phyloP scores from a whole-genome alignment of 352 stramenopile genomes.

The Phytophthora quininea region DNA sequence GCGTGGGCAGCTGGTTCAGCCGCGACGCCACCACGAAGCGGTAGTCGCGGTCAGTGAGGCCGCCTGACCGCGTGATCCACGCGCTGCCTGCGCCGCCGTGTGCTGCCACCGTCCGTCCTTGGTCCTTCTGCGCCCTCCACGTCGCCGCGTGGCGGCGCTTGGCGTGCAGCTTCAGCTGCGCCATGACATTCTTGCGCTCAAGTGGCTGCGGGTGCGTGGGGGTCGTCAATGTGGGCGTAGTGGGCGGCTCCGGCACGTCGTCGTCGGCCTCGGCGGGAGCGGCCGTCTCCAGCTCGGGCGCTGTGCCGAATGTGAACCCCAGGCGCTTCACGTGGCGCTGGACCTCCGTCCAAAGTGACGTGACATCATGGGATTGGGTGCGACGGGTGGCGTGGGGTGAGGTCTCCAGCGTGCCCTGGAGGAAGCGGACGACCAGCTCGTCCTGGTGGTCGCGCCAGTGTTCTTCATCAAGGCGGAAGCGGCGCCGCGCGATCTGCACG shows the following conservation, averaged over 20 bases:
- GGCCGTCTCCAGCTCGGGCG: background rate
- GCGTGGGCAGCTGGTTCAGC: conserved; percentile 12
- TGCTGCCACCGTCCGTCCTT: conserved; percentile 4
- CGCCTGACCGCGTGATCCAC: conserved; percentile 13
- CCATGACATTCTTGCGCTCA: conserved; percentile 5
- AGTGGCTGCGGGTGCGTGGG: conserved; percentile 14
- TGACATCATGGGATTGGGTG: conserved; percentile 9
- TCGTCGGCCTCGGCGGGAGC: background rate
- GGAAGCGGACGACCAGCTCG: conserved; percentile 3
- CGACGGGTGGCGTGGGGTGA: conserved; percentile 2
- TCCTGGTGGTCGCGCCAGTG: conserved; percentile 1
- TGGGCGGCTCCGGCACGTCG: background rate
- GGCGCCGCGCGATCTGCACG: conserved; percentile 6
- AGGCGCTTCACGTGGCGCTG: background rate
- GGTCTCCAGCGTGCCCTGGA: background rate
- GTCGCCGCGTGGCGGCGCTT: conserved; percentile 8
- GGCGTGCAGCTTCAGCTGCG: conserved; percentile 22
- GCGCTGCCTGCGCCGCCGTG: conserved; percentile 10
- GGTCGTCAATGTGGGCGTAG: conserved; percentile 13
- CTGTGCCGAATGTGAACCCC: conserved; percentile 8
- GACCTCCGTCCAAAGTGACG: conserved; percentile 18
- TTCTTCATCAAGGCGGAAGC: background rate
- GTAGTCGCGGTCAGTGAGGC: conserved; percentile 23
- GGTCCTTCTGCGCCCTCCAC: conserved; percentile 5
- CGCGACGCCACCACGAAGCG: conserved; percentile 17